Evolutionary conservation across 2,329 filamentous ascomycete species (phyloP).

Genomic region (Westerdykella ornata): DNA sequence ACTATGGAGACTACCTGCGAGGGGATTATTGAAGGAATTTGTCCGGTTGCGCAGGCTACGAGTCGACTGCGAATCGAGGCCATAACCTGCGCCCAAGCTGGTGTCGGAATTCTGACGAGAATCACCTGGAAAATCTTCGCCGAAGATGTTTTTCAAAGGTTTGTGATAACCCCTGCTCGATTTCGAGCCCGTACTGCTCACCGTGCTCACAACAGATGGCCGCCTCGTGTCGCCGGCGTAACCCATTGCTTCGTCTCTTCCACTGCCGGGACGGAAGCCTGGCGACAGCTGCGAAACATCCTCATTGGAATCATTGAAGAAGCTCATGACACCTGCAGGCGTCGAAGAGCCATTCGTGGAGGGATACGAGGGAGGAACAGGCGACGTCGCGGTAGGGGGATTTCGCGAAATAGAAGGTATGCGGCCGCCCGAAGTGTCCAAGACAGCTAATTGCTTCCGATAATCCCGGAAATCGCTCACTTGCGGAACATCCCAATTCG

Average conservation of each 20-base stretch:
- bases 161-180: slow-evolving; percentile 62
- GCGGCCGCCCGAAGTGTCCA: slow-evolving; percentile 55
- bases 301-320: slow-evolving; percentile 71
- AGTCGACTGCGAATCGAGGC: slow-evolving; percentile 50
- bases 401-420: slow-evolving; percentile 54
- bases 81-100: slow-evolving; percentile 52
- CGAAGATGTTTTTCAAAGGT: slow-evolving; percentile 86
- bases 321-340: slow-evolving; percentile 48
- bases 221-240: slow-evolving; percentile 62
- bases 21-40: slow-evolving; percentile 68
- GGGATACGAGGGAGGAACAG: slow-evolving; percentile 47
- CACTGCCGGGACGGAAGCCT: slow-evolving; percentile 55
- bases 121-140: slow-evolving; percentile 72
- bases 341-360: slow-evolving; percentile 35
- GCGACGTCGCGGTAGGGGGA: slow-evolving; percentile 51
- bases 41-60: slow-evolving; percentile 69
- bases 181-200: slow-evolving; percentile 79
- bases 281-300: slow-evolving; percentile 64
- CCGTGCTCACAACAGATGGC: slow-evolving; percentile 81
- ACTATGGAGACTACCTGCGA: slow-evolving; percentile 43
- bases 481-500: slow-evolving; percentile 49
- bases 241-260: slow-evolving; percentile 42
- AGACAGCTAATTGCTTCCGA: slow-evolving; percentile 62
- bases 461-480: slow-evolving; percentile 61
- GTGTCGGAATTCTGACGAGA: slow-evolving; percentile 63